Evolutionary conservation across 2,329 filamentous ascomycete species (phyloP), one percentile per base, ranked within the genome.

Genomic region (Polychaeton citri): DNA sequence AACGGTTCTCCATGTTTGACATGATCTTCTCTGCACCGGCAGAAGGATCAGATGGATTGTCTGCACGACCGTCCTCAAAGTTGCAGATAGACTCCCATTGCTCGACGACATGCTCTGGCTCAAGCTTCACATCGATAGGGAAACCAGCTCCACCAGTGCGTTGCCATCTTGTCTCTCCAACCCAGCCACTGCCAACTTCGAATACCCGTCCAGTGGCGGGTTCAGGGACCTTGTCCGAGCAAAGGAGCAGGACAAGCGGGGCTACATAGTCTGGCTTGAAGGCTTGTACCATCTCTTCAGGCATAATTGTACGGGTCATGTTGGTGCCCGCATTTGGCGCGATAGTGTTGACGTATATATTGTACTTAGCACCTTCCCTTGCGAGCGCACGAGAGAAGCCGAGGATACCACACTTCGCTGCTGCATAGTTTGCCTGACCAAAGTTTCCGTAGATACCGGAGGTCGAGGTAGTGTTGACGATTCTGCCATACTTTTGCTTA

Each of bases 201-300:
- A 86, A 98, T 33, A 98, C 72, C 36, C 79, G 80, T 45, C 88
- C 88, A 39, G 86, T 95, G 12, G 77, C 74, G 48, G 81, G 76
- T 54, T 81, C 74, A 19, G 90, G 88, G 36, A 86, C 77, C 64
- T 84, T 83, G 66, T 98, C 90, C 10, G 75, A 79, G 58, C 77
- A 84, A 39, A 98, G 81, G 30, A 87, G 76, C 37, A 88, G 76
- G 35, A 98, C 87, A 24, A 96, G 66, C 42, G 90, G 90, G 36
- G 90, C 90, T 60, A 98, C 87, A 63, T 94, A 96, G 57, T 96
- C 88, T 41, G 90, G 90, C 77, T 96, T 98, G 72, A 98, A 94
- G 32, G 90, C 88, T 68, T 96, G 87, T 13, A 98, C 87, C 67
- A 96, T 77, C 68, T 98, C 90, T 64, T 94, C 86, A 19, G 90